Conservation (phyloP, 768 basidiomycete genomes). For the Suillus subalutaceus region DNA sequence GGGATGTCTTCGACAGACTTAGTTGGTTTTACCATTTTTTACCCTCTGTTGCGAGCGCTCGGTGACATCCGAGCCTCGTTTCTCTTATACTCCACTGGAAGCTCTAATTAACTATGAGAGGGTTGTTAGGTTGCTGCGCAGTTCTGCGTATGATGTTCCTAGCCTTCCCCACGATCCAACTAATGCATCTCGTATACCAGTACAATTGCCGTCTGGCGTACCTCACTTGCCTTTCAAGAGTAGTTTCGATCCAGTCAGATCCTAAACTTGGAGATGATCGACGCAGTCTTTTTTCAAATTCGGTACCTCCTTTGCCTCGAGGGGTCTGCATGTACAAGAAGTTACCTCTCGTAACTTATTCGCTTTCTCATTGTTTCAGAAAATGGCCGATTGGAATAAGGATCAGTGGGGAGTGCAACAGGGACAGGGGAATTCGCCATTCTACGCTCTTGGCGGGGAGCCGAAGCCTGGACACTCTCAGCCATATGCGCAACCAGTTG, state of each 20-base stretch:
- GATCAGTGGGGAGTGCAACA: conserved; percentile 24
- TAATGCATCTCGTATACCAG: neutral
- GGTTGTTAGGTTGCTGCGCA: neutral
- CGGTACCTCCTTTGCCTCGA: conserved; percentile 5
- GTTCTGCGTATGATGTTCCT: neutral
- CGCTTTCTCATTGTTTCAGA: neutral
- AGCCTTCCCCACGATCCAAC: neutral
- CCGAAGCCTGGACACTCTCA: conserved; percentile 26
- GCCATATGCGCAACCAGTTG: conserved; percentile 28
- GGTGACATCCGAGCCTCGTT: neutral
- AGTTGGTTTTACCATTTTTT: neutral
- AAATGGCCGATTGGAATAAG: conserved; percentile 23
- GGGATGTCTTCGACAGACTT: neutral
- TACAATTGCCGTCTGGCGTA: neutral
- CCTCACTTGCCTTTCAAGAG: neutral
- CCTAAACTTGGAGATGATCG: neutral
- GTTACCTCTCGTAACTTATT: neutral
- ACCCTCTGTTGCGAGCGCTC: neutral
- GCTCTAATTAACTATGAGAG: neutral
- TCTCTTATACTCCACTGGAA: neutral
- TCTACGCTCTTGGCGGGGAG: conserved; percentile 8
- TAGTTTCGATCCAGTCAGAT: neutral
- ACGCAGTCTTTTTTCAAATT: conserved; percentile 5
- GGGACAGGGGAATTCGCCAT: conserved; percentile 14
- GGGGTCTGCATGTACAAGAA: neutral